These are phyloP conservation scores for Chimonanthus salicifolius DNA, from an alignment of 164 flowering plant species.

Conservation along the genomic window DNA sequence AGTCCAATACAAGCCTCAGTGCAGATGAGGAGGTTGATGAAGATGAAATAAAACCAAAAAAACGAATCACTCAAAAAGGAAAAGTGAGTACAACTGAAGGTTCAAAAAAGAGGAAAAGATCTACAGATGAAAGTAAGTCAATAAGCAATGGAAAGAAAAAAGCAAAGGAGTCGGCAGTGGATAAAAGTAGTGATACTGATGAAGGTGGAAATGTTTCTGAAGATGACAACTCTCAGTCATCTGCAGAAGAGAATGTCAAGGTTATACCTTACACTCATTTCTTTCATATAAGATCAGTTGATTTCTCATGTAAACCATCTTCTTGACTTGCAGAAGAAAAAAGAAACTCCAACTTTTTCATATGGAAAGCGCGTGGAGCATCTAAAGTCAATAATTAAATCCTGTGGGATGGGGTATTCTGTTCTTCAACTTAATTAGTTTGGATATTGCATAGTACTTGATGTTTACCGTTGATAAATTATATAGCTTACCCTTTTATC, in stretches of 20 bases:
- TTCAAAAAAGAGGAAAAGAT: constrained; percentile 46
- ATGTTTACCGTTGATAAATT: background rate
- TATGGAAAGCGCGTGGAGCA: constrained; percentile 87
- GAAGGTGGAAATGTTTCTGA: constrained; percentile 48
- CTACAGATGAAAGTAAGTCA: constrained; percentile 29
- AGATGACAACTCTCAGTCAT: constrained; percentile 48
- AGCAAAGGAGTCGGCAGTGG: constrained; percentile 26
- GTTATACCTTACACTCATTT: constrained; percentile 25
- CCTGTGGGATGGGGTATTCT: constrained; percentile 83
- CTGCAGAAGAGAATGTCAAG: constrained; percentile 57
- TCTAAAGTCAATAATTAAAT: constrained; percentile 74
- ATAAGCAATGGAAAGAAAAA: constrained; percentile 44
- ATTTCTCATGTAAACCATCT: constrained; percentile 2
- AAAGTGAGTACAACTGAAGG: constrained; percentile 32
- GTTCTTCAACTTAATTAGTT: background rate
- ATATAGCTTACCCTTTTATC: constrained; percentile 2
- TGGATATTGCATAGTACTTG: background rate
- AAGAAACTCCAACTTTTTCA: constrained; percentile 41
- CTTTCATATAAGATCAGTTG: background rate
- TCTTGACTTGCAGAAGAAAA: constrained; percentile 49
- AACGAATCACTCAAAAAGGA: constrained; percentile 33
- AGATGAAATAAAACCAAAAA: constrained; percentile 47
- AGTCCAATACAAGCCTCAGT: constrained; percentile 5
- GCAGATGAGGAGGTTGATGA: constrained; percentile 40
- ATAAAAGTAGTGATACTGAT: constrained; percentile 40